A percentile compares a stretch with the other conserved stretches of the same genome.
Evolutionary conservation across 768 basidiomycete genomes (phyloP).

Genomic region (Infundibulicybe gibba): DNA sequence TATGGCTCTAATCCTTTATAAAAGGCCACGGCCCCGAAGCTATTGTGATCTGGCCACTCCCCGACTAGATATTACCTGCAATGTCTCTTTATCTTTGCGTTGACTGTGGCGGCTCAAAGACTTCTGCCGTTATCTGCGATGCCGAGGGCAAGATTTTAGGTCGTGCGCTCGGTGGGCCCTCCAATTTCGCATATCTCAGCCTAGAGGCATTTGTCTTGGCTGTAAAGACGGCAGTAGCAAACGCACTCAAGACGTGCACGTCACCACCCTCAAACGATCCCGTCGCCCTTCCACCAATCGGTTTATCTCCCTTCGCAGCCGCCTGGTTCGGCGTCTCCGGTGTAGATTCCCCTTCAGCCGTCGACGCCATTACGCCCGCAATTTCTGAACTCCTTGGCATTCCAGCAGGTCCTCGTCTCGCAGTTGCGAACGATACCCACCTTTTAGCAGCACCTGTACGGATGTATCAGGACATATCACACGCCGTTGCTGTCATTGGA

Average conservation of each 20-base stretch:
- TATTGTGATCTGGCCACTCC: neutral
- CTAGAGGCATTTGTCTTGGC: slow-evolving; percentile 53
- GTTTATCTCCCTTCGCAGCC: slow-evolving; percentile 44
- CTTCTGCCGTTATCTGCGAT: slow-evolving; percentile 68
- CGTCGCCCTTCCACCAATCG: slow-evolving; percentile 31
- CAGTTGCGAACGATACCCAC: slow-evolving; percentile 78
- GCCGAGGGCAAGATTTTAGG: slow-evolving; percentile 56
- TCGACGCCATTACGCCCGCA: slow-evolving; percentile 48
- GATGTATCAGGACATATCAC: slow-evolving; percentile 50
- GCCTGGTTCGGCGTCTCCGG: slow-evolving; percentile 87
- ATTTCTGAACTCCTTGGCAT: slow-evolving; percentile 58
- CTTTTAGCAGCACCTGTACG: slow-evolving; percentile 80
- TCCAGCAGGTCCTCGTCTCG: slow-evolving; percentile 48
- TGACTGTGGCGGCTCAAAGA: slow-evolving; percentile 90
- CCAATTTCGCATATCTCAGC: slow-evolving; percentile 82
- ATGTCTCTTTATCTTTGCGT: slow-evolving; percentile 76
- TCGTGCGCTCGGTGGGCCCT: slow-evolving; percentile 70
- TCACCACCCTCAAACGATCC: slow-evolving; percentile 30
- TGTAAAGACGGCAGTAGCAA: slow-evolving; percentile 45
- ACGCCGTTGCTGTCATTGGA: slow-evolving; percentile 70
- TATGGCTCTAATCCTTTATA: too few species aligned
- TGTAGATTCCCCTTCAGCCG: slow-evolving; percentile 68
- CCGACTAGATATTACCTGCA: neutral
- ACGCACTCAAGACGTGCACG: slow-evolving; percentile 48
- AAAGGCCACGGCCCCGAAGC: neutral